Evolutionary conservation across 371 early-diverging fungal species (phyloP).

Genomic region (Blakeslea trispora): DNA sequence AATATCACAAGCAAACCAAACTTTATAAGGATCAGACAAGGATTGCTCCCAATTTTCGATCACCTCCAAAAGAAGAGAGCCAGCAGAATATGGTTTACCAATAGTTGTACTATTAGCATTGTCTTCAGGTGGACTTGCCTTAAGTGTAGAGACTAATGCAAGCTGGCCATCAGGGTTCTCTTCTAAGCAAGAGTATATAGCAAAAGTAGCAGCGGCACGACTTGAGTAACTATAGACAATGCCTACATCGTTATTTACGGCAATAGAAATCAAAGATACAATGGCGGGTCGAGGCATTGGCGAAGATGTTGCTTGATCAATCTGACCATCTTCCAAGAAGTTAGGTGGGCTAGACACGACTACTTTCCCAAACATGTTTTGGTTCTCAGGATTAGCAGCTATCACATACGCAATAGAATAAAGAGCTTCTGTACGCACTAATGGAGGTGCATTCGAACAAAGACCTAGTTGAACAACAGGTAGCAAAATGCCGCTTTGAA

Average conservation of each 20-base stretch:
- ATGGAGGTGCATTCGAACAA: constrained; percentile 60
- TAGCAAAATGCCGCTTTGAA: constrained; percentile 71
- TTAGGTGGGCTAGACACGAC: constrained; percentile 50
- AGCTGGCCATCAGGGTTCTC: constrained; percentile 86
- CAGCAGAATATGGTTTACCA: constrained; percentile 74
- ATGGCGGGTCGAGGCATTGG: constrained; percentile 56
- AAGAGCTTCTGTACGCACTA: constrained; percentile 72
- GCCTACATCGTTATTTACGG: constrained; percentile 49
- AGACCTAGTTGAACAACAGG: constrained; percentile 67
- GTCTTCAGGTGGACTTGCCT: constrained; percentile 72
- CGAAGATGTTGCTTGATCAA: constrained; percentile 15
- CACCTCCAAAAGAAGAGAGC: constrained; percentile 78
- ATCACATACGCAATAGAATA: constrained; percentile 85
- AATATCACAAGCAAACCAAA: constrained; percentile 88
- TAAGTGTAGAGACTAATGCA: constrained; percentile 83
- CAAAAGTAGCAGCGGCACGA: constrained; percentile 76
- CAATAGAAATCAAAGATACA: constrained; percentile 64
- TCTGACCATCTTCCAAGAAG: constrained; percentile 26
- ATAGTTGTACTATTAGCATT: constrained; percentile 42
- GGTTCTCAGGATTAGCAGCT: constrained; percentile 72
- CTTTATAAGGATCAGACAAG: constrained; percentile 75
- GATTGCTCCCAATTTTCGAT: constrained; percentile 77
- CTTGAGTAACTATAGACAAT: constrained; percentile 58
- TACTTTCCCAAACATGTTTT: constrained; percentile 66
- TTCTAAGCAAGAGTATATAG: constrained; percentile 71